These are phyloP conservation scores for Calycina herbarum DNA, from an alignment of 2,329 filamentous ascomycete genomes.

Conservation along the genomic window DNA sequence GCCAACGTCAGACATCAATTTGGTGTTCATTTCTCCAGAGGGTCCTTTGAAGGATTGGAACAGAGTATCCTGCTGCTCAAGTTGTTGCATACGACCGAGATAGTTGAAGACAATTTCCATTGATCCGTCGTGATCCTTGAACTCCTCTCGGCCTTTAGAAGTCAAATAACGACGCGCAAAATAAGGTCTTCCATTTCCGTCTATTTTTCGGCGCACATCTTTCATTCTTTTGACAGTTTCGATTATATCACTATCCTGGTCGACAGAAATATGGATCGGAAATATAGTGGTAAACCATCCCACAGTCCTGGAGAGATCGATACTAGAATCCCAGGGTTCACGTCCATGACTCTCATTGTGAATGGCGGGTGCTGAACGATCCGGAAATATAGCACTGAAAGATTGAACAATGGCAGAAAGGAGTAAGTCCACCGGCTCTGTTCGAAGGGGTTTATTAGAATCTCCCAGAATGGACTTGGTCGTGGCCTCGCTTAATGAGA, in stretches of 20 bases:
- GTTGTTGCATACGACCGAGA: conserved; percentile 45
- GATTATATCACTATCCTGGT: neutral
- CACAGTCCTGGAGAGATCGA: conserved; percentile 43
- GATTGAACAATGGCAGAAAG: conserved; percentile 40
- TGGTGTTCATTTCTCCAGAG: neutral
- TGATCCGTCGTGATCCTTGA: conserved; percentile 33
- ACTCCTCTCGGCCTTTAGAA: neutral
- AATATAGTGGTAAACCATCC: conserved; percentile 49
- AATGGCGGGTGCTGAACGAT: conserved; percentile 39
- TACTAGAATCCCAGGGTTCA: conserved; percentile 37
- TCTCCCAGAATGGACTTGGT: conserved; percentile 28
- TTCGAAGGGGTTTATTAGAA: conserved; percentile 37
- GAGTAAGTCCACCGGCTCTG: conserved; percentile 43
- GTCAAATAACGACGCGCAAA: conserved; percentile 37
- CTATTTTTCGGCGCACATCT: conserved; percentile 39
- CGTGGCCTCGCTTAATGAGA: conserved; percentile 45
- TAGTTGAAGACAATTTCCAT: conserved; percentile 53
- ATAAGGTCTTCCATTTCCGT: conserved; percentile 41
- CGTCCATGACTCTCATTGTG: conserved; percentile 47
- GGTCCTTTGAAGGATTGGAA: conserved; percentile 11
- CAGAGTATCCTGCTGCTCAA: conserved; percentile 42
- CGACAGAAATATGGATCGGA: conserved; percentile 32
- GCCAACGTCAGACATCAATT: conserved; percentile 12
- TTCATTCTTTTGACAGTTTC: conserved; percentile 36
- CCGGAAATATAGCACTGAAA: conserved; percentile 39